Percentiles rank a stretch among this genome's conserved stretches.
Evolutionary conservation across 2,329 filamentous ascomycete species (phyloP).

Genomic region (Allantophomopsis lycopodina): DNA sequence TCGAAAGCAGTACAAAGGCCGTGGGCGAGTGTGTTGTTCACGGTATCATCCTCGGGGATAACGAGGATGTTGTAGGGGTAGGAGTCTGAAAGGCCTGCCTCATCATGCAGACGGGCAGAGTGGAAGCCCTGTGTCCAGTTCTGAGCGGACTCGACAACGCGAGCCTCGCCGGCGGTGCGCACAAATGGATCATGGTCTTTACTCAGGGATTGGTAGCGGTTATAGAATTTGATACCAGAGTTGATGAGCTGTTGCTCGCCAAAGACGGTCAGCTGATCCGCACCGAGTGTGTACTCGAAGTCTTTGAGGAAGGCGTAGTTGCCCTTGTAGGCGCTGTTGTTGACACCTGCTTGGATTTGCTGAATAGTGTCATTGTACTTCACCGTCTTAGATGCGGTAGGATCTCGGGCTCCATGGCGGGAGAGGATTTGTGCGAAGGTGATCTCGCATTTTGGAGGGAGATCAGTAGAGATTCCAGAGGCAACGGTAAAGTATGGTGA

Average conservation of each 20-base stretch:
- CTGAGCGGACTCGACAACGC: constrained; percentile 61
- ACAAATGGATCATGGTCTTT: constrained; percentile 49
- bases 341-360: constrained; percentile 44
- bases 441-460: constrained; percentile 56
- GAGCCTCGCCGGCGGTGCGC: constrained; percentile 53
- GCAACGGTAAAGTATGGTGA: constrained; percentile 70
- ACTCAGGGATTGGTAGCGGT: constrained; percentile 54
- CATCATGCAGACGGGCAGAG: constrained; percentile 24
- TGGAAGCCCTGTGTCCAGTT: constrained; percentile 70
- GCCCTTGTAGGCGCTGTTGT: constrained; percentile 37
- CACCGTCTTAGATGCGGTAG: constrained; percentile 53
- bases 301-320: constrained; percentile 57
- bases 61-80: constrained; percentile 45
- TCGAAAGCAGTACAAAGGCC: constrained; percentile 61
- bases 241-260: constrained; percentile 59
- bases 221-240: constrained; percentile 64
- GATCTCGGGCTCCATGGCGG: constrained; percentile 74
- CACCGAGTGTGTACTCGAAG: constrained; percentile 59
- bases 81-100: constrained; percentile 20
- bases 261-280: constrained; percentile 54
- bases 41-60: constrained; percentile 49
- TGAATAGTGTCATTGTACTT: constrained; percentile 50
- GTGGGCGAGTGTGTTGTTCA: constrained; percentile 76
- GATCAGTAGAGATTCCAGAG: constrained; percentile 43
- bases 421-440: constrained; percentile 75